Conservation (phyloP, 2,329 filamentous ascomycete genomes). For the Pseudopithomyces maydicus region DNA sequence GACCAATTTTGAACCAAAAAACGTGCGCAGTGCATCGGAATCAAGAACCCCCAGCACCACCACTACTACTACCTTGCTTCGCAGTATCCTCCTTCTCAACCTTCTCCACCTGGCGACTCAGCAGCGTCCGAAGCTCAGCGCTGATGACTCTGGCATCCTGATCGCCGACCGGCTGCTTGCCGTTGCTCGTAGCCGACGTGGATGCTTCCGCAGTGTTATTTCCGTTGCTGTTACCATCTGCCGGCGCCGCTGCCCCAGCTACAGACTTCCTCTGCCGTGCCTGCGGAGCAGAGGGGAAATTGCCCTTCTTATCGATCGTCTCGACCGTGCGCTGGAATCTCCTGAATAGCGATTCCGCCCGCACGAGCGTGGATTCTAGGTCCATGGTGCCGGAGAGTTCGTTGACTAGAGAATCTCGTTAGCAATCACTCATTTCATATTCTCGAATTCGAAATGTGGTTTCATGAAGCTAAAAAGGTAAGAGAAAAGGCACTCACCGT, state of each 20-base stretch:
- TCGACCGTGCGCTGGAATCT: constrained; percentile 89
- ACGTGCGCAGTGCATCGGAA: not conserved
- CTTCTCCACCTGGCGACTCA: constrained; percentile 65
- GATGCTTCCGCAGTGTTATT: constrained; percentile 26
- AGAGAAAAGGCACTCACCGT: constrained; percentile 64
- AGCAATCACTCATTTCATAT: no score
- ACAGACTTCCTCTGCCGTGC: constrained; percentile 55
- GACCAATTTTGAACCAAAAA: not conserved
- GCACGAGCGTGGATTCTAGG: constrained; percentile 80
- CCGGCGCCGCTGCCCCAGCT: constrained; percentile 23
- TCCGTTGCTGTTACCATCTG: constrained; percentile 18
- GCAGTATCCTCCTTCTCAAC: constrained; percentile 51
- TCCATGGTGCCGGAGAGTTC: constrained; percentile 94
- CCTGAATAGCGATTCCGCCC: constrained; percentile 86
- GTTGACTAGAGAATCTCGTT: constrained; percentile 71
- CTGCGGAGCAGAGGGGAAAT: constrained; percentile 68
- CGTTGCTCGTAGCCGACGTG: constrained; percentile 37
- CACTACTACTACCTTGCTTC: constrained; percentile 50
- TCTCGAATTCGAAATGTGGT: no score
- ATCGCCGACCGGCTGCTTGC: constrained; percentile 39
- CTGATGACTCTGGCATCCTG: constrained; percentile 62
- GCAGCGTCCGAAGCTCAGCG: constrained; percentile 63
- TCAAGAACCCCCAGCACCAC: constrained; percentile 41
- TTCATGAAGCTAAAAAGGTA: no score
- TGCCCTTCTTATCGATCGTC: constrained; percentile 87